These are phyloP conservation scores for Xylaria sp. DNA, from an alignment of 2,329 filamentous ascomycete genomes.

Conservation along the genomic window DNA sequence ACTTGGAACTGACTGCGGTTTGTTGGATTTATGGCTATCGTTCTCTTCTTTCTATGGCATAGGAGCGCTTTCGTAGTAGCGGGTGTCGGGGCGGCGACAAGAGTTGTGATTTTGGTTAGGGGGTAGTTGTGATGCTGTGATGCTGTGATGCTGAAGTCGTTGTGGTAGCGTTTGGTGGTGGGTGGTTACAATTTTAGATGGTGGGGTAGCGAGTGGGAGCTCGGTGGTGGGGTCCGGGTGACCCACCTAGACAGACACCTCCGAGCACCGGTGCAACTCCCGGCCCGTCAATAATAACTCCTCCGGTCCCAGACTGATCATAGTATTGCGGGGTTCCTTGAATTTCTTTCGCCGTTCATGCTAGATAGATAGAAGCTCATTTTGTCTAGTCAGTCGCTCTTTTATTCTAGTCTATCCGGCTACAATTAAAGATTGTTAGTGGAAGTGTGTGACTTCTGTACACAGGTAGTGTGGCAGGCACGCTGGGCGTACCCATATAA, in stretches of 20 bases:
- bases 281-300: not conserved
- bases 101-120: slow-evolving; percentile 9
- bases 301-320: not conserved
- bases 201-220: slow-evolving; percentile 25
- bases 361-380: no score
- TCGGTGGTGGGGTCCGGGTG: slow-evolving; percentile 17
- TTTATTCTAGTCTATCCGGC: no score
- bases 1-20: not conserved
- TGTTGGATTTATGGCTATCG: not conserved
- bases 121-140: not conserved
- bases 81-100: not conserved
- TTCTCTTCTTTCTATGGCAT: not conserved
- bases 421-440: no score
- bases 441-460: no score
- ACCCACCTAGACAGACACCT: slow-evolving; percentile 1
- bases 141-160: slow-evolving; percentile 2
- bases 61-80: not conserved
- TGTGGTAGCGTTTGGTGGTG: slow-evolving; percentile 8
- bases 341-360: not conserved
- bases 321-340: not conserved
- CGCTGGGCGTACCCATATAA: no score
- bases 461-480: no score
- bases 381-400: no score
- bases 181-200: slow-evolving; percentile 27
- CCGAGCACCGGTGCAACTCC: not conserved